Conservation (phyloP, 1,139 yeast species). For the Geotrichum citri-aurantii region DNA sequence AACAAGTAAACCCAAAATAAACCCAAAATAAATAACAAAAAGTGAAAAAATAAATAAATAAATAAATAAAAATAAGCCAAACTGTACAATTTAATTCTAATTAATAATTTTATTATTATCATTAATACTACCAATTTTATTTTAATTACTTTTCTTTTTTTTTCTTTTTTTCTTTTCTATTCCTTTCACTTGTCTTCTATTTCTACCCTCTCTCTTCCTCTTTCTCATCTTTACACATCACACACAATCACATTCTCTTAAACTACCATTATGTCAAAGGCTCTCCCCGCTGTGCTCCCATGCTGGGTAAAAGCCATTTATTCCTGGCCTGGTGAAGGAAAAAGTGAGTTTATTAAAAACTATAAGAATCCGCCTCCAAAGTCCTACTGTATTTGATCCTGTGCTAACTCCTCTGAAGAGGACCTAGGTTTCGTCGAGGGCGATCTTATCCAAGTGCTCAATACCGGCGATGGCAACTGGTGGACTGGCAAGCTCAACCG, state of each 20-base stretch:
- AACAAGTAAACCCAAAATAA: background rate
- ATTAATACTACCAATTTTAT: too few relatives aligned
- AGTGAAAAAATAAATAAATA: background rate
- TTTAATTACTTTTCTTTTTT: conserved; percentile 2
- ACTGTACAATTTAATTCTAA: background rate
- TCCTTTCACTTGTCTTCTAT: background rate
- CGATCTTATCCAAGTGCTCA: conserved; percentile 76
- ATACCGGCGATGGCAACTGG: conserved; percentile 84
- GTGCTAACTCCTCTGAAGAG: conserved; percentile 36
- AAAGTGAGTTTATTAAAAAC: conserved; percentile 33
- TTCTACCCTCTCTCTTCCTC: background rate
- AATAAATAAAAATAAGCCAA: background rate
- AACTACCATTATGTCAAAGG: conserved; percentile 14
- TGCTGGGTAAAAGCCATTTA: conserved; percentile 71
- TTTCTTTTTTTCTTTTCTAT: background rate
- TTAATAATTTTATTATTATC: conserved; percentile 4
- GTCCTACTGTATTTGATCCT: background rate
- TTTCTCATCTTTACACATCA: background rate
- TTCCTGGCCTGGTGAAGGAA: conserved; percentile 89
- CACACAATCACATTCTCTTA: background rate
- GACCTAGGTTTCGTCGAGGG: conserved; percentile 93
- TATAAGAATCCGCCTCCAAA: too few relatives aligned
- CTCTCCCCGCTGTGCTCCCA: conserved; percentile 38
- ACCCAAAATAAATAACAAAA: background rate
- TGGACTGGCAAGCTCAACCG: conserved; percentile 81